Evolutionary conservation across 768 basidiomycete genomes (phyloP), one percentile per base, ranked within the genome.

Genomic region (Mycena crocata): DNA sequence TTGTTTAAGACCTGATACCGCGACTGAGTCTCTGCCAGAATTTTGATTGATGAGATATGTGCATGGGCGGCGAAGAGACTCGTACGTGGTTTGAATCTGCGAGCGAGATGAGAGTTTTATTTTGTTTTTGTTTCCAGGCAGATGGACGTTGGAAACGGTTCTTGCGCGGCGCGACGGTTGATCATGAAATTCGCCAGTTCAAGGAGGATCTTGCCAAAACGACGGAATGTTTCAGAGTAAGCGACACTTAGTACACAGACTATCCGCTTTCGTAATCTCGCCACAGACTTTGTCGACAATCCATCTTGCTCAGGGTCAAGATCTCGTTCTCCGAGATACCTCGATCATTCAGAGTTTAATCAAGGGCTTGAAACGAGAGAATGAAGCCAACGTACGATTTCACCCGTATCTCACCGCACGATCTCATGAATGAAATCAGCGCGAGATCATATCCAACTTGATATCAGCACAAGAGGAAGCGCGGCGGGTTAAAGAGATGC

Each of bases 21-120:
- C 48, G n/a, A 26, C 17, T 49, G 6, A 28, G 13, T 28, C 3
- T 49, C 17, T 5, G 6, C 8, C 26, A 50, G 49, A 31, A 21
- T n/a, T 50, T 50, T 50, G 49, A 50, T 50, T 50, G 49, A 50
- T 34, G 49, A 50, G 32, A 50, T 50, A 32, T 50, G 49, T 19
- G n/a, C n/a, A 7, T 50, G 49, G 49, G 49, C 49, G 8, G 32
- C 28, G 2, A 50, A 50, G 21, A 32, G 49, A 50, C 49, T 50
- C 17, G 49, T 50, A 23, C 49, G 49, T 23, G 9, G 3, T n/a
- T 32, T 3, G 31, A 19, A 32, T 8, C 28, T 34, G 17, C 12
- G 45, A 28, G 28, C 2, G 3, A 2, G 17, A 46, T 24, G 5
- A 15, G 8, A 21, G 21, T 50, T 50, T 31, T 31, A 23, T n/a